Evolutionary conservation across 495 filamentous ascomycete species (phyloP), one percentile per base, ranked within the genome.

Genomic region (Penicillium bialowiezense): DNA sequence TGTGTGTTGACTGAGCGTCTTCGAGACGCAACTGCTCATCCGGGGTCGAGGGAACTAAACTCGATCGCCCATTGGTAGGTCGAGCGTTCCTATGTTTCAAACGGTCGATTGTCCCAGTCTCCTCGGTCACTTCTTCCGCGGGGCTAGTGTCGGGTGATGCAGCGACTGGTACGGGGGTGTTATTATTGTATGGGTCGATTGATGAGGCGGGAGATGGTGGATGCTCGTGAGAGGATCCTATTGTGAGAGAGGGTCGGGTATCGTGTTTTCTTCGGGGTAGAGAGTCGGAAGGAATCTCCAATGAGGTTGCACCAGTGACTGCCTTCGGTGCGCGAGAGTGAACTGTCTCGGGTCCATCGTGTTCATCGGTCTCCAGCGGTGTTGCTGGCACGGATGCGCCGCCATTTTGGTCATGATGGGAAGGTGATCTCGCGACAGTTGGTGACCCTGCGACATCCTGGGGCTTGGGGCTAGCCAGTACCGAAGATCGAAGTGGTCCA

Each of bases 1-100:
- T 63, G 29, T 62, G 65, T 37, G 71, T 55, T 13, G 74, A 71
- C 28, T 71, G 74, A 10, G 70, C 72, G 53, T 76, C 76, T 54
- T 79, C 76, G 37, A 78, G 26, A 6, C 69, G 68, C 47, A 78
- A 60, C 46, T 78, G 76, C 50, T 74, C 75, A 50, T 78, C 70
- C 0, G 76, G 73, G 7, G 74, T 76, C 2, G 74, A 69, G 10
- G 71, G 69, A 40, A 71, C 56, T 26, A 68, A 45, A 35, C 45
- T 58, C 34, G 58, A 39, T 9, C 58, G 58, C 28, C 55, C 37
- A 15, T 57, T 55, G 7, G 45, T 32, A 18, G 58, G 19, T 36
- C 59, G 57, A 13, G 54, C 55, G 54, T 53, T 49, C 36, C 64
- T 64, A 1, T 64, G 58, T 28, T 48, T 64, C 15, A 50, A 55